phyloP scores from a whole-genome alignment of 768 basidiomycete species.

The Tulasnella sp. region DNA sequence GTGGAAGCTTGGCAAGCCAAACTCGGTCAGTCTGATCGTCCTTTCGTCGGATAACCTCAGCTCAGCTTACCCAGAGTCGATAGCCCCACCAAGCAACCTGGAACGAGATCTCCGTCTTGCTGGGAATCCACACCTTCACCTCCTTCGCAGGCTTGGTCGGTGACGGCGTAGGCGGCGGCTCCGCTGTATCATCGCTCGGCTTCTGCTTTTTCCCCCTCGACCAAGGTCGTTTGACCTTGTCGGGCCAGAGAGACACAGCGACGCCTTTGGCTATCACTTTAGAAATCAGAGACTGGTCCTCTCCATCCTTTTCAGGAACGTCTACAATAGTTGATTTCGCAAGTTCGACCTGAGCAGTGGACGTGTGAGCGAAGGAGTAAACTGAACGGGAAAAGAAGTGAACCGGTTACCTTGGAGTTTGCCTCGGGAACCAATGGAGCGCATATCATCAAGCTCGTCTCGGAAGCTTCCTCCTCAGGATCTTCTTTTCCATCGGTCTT shows the following conservation, averaged over 20 bases:
- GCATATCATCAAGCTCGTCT: slow-evolving; percentile 68
- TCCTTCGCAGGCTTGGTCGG: slow-evolving; percentile 31
- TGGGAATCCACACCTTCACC: slow-evolving; percentile 67
- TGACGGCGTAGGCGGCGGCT: slow-evolving; percentile 3
- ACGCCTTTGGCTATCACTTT: slow-evolving; percentile 33
- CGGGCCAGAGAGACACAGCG: slow-evolving; percentile 13
- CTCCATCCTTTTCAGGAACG: slow-evolving; percentile 46
- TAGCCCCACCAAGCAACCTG: slow-evolving; percentile 84
- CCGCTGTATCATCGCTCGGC: not conserved
- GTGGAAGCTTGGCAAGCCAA: slow-evolving; percentile 57
- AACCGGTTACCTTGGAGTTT: slow-evolving; percentile 55
- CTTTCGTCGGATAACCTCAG: not conserved
- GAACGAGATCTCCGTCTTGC: slow-evolving; percentile 70
- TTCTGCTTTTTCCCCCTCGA: slow-evolving; percentile 16
- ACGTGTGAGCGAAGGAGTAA: not conserved
- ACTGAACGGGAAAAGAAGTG: not conserved
- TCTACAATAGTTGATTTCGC: slow-evolving; percentile 66
- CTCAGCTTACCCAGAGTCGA: slow-evolving; percentile 55
- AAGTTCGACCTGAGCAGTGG: slow-evolving; percentile 49
- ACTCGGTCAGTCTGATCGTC: not conserved
- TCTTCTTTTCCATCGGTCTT: slow-evolving; percentile 39
- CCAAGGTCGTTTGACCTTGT: slow-evolving; percentile 24
- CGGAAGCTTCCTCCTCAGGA: slow-evolving; percentile 54
- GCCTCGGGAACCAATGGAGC: slow-evolving; percentile 65
- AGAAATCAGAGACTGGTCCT: slow-evolving; percentile 29